These are phyloP conservation scores for Apiotrichum veenhuisii DNA, from an alignment of 1,284 basidiomycete genomes.

Conservation along the genomic window DNA sequence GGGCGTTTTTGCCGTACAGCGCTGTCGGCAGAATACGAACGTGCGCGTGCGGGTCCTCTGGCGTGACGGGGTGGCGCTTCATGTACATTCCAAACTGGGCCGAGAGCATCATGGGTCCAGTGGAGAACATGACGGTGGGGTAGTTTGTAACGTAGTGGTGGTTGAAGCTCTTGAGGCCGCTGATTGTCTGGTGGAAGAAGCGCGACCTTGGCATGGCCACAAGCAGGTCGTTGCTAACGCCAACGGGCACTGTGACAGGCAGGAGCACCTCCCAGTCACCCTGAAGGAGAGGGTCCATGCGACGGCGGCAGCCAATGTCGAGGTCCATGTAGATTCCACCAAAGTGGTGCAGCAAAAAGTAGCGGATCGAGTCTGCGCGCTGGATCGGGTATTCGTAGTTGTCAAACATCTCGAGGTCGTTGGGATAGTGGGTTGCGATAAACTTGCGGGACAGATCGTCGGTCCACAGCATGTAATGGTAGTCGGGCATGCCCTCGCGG, in stretches of 20 bases:
- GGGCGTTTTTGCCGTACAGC: slow-evolving; percentile 94
- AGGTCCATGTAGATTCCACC: slow-evolving; percentile 96
- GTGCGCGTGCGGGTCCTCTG: slow-evolving; percentile 58
- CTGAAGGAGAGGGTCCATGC: slow-evolving; percentile 79
- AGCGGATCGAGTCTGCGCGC: slow-evolving; percentile 94
- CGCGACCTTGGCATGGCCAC: slow-evolving; percentile 80
- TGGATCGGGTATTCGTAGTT: slow-evolving; percentile 91
- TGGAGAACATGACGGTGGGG: slow-evolving; percentile 99
- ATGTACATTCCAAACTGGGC: slow-evolving; percentile 80
- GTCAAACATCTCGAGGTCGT: slow-evolving; percentile 91
- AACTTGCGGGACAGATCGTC: slow-evolving; percentile 86
- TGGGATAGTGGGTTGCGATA: slow-evolving; percentile 79
- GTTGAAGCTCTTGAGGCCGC: slow-evolving; percentile 88
- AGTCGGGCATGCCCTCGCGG: slow-evolving; percentile 86
- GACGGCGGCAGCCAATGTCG: slow-evolving; percentile 90
- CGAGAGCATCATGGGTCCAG: slow-evolving; percentile 90
- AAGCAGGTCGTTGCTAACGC: slow-evolving; percentile 96
- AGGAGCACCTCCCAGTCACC: slow-evolving; percentile 76
- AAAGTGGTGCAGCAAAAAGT: slow-evolving; percentile 93
- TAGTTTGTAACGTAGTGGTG: slow-evolving; percentile 92
- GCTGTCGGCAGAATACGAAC: slow-evolving; percentile 88
- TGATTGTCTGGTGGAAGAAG: slow-evolving; percentile 88
- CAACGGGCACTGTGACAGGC: slow-evolving; percentile 92
- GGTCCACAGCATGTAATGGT: slow-evolving; percentile 97
- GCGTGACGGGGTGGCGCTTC: slow-evolving; percentile 63